phyloP scores from a whole-genome alignment of 176 grass and related monocot species.

The Avena insularis region DNA sequence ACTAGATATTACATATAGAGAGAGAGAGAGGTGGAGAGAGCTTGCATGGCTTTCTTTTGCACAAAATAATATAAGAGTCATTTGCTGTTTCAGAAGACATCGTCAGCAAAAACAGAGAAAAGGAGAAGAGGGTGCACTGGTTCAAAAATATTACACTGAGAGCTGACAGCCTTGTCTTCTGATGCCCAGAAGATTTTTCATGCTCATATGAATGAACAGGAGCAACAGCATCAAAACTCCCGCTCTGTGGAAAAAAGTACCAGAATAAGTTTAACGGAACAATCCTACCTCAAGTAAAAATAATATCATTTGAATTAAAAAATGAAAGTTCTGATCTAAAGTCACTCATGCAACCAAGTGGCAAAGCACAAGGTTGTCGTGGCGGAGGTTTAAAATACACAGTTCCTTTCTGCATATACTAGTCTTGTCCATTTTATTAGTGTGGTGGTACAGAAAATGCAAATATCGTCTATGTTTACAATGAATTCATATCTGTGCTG shows the following conservation, averaged over 20 bases:
- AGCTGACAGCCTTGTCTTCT: slow-evolving; percentile 82
- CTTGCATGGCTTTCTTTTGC: neutral
- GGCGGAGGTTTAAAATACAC: neutral
- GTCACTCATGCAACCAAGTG: neutral
- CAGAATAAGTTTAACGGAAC: slow-evolving; percentile 20
- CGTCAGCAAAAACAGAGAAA: neutral
- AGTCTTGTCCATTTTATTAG: neutral
- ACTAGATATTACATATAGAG: neutral
- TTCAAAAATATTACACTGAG: slow-evolving; percentile 69
- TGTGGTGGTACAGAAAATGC: neutral
- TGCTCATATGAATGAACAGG: slow-evolving; percentile 93
- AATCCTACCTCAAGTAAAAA: slow-evolving; percentile 10
- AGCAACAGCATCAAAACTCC: slow-evolving; percentile 74
- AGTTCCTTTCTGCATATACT: neutral
- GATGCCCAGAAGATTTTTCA: slow-evolving; percentile 70
- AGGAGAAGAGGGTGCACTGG: neutral
- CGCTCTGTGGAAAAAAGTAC: slow-evolving; percentile 53
- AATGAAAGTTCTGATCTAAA: neutral
- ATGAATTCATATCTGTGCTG: neutral
- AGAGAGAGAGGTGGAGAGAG: neutral
- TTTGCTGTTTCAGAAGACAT: neutral
- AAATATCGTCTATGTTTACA: neutral
- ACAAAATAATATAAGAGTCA: neutral
- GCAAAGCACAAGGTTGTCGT: neutral
- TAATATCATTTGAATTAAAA: neutral